Evolutionary conservation across 2,329 filamentous ascomycete species (phyloP).

Genomic region (Claviceps maximensis): DNA sequence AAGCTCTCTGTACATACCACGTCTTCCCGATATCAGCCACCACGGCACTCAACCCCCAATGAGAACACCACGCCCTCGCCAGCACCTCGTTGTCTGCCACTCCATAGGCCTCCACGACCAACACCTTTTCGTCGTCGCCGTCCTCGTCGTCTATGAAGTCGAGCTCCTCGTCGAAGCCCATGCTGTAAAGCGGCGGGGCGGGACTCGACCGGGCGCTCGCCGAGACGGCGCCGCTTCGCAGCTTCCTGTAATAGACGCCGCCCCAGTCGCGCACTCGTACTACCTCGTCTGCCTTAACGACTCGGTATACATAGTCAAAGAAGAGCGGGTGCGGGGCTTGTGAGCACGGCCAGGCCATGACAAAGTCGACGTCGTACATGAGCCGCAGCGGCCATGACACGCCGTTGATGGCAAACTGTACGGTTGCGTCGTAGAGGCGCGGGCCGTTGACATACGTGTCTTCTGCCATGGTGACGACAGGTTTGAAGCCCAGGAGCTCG

Average conservation of each 20-base stretch:
- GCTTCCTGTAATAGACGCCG: conserved; percentile 23
- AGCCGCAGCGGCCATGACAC: conserved; percentile 50
- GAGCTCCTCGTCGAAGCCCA: conserved; percentile 9
- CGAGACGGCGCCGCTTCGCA: conserved; percentile 7
- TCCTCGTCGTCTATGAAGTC: conserved; percentile 18
- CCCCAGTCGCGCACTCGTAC: conserved; percentile 56
- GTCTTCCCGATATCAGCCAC: conserved; percentile 57
- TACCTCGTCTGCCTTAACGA: conserved; percentile 49
- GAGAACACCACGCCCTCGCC: conserved; percentile 62
- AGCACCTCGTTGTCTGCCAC: conserved; percentile 65
- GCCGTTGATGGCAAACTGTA: conserved; percentile 51
- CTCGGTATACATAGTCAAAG: conserved; percentile 52
- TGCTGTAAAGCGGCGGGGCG: conserved; percentile 13
- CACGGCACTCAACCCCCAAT: conserved; percentile 59
- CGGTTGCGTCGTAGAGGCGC: conserved; percentile 43
- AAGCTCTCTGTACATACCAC: conserved; percentile 34
- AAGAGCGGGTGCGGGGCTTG: conserved; percentile 56
- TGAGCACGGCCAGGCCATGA: conserved; percentile 51
- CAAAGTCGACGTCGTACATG: conserved; percentile 51
- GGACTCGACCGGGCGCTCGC: conserved; percentile 24
- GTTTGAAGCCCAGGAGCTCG: conserved; percentile 50
- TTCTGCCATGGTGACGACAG: conserved; percentile 19
- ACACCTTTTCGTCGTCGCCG: conserved; percentile 48
- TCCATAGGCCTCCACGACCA: conserved; percentile 61
- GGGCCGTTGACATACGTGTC: conserved; percentile 19